Evolutionary conservation across 306 rosid species (phyloP), one percentile per base, ranked within the genome.

Genomic region (Dryas alaskensis): DNA sequence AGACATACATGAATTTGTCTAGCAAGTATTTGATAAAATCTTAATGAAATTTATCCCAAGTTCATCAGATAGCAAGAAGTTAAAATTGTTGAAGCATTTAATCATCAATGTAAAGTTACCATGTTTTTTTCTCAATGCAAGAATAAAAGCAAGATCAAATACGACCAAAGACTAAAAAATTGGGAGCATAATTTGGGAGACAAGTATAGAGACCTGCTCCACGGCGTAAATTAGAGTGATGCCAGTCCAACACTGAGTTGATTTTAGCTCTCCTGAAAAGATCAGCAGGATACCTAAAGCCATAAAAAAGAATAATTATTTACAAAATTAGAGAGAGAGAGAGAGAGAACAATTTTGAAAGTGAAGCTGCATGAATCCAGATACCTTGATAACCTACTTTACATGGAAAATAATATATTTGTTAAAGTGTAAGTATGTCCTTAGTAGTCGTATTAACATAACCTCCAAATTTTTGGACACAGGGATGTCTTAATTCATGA

Each of bases 221-320:
- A 10, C 11, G 84, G 47, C 96, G 96, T 84, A 94, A 82, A 66
- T 94, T 88, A 59, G 83, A 77, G 78, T 94, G 98, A 72, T 94
- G 90, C 98, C 97, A 94, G 83, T 92, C 91, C 85, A 94, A 76
- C 42, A 91, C 92, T 0, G 90, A 87, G 67, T 94, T 80, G 49
- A 91, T 87, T 85, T 77, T 91, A 75, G 97, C 96, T 87, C 90
- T 91, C 87, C 89, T 82, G 52, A 82, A 84, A 75, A 84, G 81
- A 87, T 94, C 98, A 74, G 92, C 81, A 25, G 98, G 97, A 80
- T 89, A 91, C 97, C 98, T 94, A 67, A 73, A 40, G 48, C 71
- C 75, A 83, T 55, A 46, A 70, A 80, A 44, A 57, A 61, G 59
- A 73, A 58, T 55, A 44, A 59, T 60, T 69, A 39, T 54, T 64